Conservation (phyloP, 345 rosid species). For the Draba incana region DNA sequence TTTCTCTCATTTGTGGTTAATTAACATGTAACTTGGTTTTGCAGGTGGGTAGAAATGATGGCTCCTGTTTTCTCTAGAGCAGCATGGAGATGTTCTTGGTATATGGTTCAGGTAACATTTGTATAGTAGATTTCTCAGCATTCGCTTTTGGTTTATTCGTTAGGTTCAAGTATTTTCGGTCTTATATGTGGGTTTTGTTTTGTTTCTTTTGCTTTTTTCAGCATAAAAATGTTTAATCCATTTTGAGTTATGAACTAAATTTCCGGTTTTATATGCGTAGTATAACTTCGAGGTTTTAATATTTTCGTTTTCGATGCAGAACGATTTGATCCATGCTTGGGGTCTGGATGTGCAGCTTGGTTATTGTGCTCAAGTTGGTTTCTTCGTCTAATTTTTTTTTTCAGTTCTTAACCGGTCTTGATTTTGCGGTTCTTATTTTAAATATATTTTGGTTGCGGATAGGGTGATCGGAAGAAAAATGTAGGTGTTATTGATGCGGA, state of each 20-base stretch:
- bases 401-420: neutral
- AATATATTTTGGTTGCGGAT: neutral
- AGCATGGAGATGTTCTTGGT: constrained; percentile 92
- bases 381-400: constrained; percentile 2
- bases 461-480: constrained; percentile 90
- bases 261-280: neutral
- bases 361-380: constrained; percentile 83
- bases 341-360: constrained; percentile 89
- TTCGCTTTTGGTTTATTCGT: neutral
- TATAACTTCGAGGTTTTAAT: neutral
- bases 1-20: neutral
- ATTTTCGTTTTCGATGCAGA: constrained; percentile 48
- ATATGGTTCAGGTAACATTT: constrained; percentile 86
- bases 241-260: neutral
- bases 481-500: constrained; percentile 94
- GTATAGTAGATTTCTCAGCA: neutral
- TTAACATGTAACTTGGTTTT: constrained; percentile 18
- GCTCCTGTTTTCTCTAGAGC: constrained; percentile 92
- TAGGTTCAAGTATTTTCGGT: no score
- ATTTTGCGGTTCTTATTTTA: neutral
- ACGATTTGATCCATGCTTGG: constrained; percentile 95
- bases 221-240: no score
- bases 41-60: constrained; percentile 99
- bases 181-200: no score
- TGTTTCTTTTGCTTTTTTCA: no score